phyloP scores from a whole-genome alignment of 345 rosid species.

The Mercurialis annua region DNA sequence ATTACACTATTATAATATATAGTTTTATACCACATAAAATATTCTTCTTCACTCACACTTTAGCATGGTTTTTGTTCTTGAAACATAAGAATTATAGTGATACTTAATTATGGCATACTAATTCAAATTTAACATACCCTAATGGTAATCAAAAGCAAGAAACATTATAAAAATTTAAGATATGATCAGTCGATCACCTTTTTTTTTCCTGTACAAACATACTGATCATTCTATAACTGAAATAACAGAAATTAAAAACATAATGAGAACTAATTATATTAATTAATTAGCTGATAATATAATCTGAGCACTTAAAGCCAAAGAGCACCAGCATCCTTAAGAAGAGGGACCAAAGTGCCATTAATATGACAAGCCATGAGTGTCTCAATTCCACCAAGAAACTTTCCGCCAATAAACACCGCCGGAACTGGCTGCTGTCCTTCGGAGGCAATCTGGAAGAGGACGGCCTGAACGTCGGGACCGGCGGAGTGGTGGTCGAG shows the following conservation, averaged over 20 bases:
- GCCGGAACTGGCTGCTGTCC: constrained; percentile 50
- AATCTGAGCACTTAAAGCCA: constrained; percentile 56
- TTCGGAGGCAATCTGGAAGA: constrained; percentile 34
- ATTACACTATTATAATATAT: neutral
- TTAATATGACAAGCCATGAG: constrained; percentile 94
- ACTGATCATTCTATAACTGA: neutral
- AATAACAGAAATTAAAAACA: neutral
- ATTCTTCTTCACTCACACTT: neutral
- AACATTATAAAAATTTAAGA: too few species aligned
- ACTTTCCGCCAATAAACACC: constrained; percentile 80
- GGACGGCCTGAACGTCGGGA: constrained; percentile 37
- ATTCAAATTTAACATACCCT: neutral
- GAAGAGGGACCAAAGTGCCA: constrained; percentile 81
- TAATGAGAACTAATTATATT: neutral
- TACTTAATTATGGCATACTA: neutral
- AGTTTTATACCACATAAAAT: too few species aligned
- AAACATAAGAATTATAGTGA: neutral
- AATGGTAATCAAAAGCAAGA: neutral
- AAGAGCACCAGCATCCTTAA: constrained; percentile 94
- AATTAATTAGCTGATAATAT: neutral
- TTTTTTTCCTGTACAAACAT: too few species aligned
- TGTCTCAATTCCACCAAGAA: constrained; percentile 78
- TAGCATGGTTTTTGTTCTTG: too few species aligned
- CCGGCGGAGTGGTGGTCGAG: constrained; percentile 56
- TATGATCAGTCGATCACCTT: too few species aligned